Percentiles rank a stretch among this genome's conserved stretches.
Evolutionary conservation across 768 basidiomycete species (phyloP).

Genomic region (Panus rudis): DNA sequence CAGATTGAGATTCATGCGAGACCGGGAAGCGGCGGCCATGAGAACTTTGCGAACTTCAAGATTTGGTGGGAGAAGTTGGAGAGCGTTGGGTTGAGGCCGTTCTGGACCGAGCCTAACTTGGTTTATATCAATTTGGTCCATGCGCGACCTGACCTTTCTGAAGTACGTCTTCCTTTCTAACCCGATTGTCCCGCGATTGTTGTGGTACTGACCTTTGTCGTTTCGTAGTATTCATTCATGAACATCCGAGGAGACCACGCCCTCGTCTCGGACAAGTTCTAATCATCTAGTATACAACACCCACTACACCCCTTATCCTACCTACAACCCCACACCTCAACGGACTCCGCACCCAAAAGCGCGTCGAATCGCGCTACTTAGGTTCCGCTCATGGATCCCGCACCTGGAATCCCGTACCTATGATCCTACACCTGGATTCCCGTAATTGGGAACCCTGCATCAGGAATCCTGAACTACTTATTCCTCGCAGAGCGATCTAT

Average conservation of each 20-base stretch:
- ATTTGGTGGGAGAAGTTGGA: conserved; percentile 66
- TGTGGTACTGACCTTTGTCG: background rate
- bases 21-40: conserved; percentile 11
- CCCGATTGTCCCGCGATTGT: background rate
- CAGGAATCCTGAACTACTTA: too few species aligned
- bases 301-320: too few species aligned
- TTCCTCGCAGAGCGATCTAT: too few species aligned
- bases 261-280: conserved; percentile 14
- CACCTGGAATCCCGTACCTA: too few species aligned
- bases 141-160: conserved; percentile 28
- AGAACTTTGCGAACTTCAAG: conserved; percentile 42
- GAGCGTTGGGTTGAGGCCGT: conserved; percentile 57
- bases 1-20: conserved; percentile 56
- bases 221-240: conserved; percentile 40
- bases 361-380: too few species aligned
- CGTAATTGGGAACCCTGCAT: too few species aligned
- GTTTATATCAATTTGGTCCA: conserved; percentile 36
- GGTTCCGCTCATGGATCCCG: too few species aligned
- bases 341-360: too few species aligned
- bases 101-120: conserved; percentile 56
- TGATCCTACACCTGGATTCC: too few species aligned
- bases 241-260: conserved; percentile 39
- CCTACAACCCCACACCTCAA: too few species aligned
- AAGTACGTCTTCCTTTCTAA: conserved; percentile 22
- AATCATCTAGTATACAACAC: too few species aligned